Conservation (phyloP, 2,329 filamentous ascomycete genomes). For the Pseudogymnoascus sp. region DNA sequence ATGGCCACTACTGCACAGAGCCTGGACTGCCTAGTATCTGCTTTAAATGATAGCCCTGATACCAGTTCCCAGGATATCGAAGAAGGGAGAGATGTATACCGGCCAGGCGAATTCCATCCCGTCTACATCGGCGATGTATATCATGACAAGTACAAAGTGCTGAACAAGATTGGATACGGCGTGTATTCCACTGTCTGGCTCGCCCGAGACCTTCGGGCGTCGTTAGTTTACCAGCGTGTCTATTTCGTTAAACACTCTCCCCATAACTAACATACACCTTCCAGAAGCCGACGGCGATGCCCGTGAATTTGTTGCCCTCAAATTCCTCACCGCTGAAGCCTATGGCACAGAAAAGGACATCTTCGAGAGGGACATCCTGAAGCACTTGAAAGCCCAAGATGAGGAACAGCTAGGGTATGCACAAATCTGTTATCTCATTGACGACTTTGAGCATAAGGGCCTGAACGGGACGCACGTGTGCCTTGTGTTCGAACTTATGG, state of each 20-base stretch:
- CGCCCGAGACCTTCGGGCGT: conserved; percentile 10
- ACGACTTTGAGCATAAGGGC: conserved; percentile 28
- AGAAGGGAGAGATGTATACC: conserved; percentile 15
- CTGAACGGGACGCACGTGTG: conserved; percentile 32
- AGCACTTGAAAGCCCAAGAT: conserved; percentile 13
- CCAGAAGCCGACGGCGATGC: neutral
- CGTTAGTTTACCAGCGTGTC: neutral
- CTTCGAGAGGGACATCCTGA: conserved; percentile 21
- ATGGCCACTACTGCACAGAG: neutral
- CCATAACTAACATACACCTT: neutral
- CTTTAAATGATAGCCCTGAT: neutral
- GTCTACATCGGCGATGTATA: conserved; percentile 23
- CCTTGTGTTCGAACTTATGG: conserved; percentile 31
- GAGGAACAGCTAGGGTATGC: conserved; percentile 15
- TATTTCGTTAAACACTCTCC: neutral
- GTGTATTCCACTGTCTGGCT: conserved; percentile 25
- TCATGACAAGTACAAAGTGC: conserved; percentile 18
- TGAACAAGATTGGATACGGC: conserved; percentile 26
- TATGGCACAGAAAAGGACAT: conserved; percentile 16
- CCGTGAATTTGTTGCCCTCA: neutral
- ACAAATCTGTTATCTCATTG: conserved; percentile 23
- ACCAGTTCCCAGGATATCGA: neutral
- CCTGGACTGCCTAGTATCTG: neutral
- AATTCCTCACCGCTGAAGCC: neutral
- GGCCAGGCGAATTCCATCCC: conserved; percentile 22